Base-by-base conservation (phyloP, 139 green algal species). In the Klebsormidium nitens region DNA sequence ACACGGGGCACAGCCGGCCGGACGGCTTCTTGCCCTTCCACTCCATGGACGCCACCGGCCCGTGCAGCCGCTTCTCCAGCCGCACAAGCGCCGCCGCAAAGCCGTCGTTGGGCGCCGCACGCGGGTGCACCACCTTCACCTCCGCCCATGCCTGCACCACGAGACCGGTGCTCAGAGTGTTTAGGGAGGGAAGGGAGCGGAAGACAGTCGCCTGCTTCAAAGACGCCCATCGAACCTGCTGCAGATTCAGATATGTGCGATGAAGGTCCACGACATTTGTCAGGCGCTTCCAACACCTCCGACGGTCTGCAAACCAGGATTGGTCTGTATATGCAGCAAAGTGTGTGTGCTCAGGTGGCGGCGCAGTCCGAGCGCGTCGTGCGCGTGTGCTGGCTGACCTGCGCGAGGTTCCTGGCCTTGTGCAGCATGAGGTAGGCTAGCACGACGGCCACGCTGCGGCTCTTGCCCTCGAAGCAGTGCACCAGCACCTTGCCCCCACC, bases 401-500 rank as follows among this genome's bases (percentile, higher is more conserved):
- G n/a, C n/a, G n/a, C n/a, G n/a, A n/a, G n/a, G n/a, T 74, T 84
- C 69, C 72, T 82, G 3, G 81, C 71, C 55, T 74, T 42, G 6
- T 55, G 42, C 32, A 59, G 50, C 81, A 95, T 91, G 1, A 93
- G 65, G 71, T 90, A 92, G 0, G 82, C 86, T 31, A 89, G 78
- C 65, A 87, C 80, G 31, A 96, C 75, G 0, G 91, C 84, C 40
- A 87, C 86, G 39, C 74, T 88, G 49, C 91, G 79, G 44, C 66
- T 87, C 65, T 84, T 86, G 57, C 91, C 91, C 60, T 91, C 89
- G 69, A 87, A 86, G 81, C 91, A 97, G 83, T 97, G 91, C 58
- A 97, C 87, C 52, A 96, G 74, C 52, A 91, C 83, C 29, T 66
- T 72, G 5, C 80, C 82, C 26, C 76, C 76, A 1, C 36, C 47